A percentile compares a stretch with the other conserved stretches of the same genome.
Evolutionary conservation across 805 yeast species (phyloP).

Genomic region (Naumovozyma castellii): DNA sequence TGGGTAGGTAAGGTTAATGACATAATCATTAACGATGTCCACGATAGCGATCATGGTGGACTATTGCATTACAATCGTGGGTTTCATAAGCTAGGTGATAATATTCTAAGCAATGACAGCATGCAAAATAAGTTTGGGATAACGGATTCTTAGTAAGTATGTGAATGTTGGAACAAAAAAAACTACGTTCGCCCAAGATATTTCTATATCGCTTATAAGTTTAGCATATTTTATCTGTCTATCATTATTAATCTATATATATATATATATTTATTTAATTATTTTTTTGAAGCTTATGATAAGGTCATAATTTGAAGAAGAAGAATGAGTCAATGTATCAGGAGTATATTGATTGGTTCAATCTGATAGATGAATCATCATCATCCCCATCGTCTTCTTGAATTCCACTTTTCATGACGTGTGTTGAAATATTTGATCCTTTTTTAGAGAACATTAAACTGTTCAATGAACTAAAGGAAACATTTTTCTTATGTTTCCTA

Average conservation of each 20-base stretch:
- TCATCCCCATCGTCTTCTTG: conserved; percentile 23
- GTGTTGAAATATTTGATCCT: conserved; percentile 13
- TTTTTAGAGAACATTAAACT: conserved; percentile 29
- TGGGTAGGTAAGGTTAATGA: conserved; percentile 77
- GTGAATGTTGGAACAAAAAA: too few species aligned
- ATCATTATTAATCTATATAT: neutral
- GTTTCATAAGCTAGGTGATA: conserved; percentile 44
- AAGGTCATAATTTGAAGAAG: neutral
- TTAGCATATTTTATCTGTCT: too few species aligned
- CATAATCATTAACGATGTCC: conserved; percentile 30
- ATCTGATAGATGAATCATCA: conserved; percentile 16
- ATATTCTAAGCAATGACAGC: conserved; percentile 6
- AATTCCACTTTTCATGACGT: conserved; percentile 20
- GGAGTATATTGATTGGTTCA: conserved; percentile 26
- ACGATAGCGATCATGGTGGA: conserved; percentile 40
- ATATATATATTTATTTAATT: too few species aligned
- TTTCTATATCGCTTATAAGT: too few species aligned
- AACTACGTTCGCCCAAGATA: too few species aligned
- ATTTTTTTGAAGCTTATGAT: neutral
- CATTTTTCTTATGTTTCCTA: conserved; percentile 28
- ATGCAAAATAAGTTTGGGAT: neutral
- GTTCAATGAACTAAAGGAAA: conserved; percentile 28
- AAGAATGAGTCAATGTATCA: conserved; percentile 2
- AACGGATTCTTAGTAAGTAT: too few species aligned
- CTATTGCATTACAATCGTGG: conserved; percentile 53